These are phyloP conservation scores for Lineolata rhizophorae DNA, from an alignment of 495 filamentous ascomycete genomes.

Conservation along the genomic window DNA sequence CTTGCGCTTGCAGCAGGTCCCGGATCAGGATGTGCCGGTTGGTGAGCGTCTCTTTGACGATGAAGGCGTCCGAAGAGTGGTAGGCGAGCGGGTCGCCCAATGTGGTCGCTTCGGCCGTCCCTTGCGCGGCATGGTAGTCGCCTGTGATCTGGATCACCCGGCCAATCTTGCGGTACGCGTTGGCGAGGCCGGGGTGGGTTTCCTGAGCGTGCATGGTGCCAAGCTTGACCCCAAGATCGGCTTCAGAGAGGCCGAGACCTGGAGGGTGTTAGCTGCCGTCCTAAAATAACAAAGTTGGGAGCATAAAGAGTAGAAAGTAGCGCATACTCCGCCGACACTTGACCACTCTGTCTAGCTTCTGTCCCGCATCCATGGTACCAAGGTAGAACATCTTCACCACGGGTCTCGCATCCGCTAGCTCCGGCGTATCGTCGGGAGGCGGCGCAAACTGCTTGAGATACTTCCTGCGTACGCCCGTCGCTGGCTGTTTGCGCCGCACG, in stretches of 20 bases:
- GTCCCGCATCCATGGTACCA: slow-evolving; percentile 79
- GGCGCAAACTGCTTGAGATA: slow-evolving; percentile 97
- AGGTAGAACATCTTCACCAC: slow-evolving; percentile 92
- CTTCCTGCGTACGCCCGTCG: slow-evolving; percentile 83
- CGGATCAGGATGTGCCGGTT: slow-evolving; percentile 97
- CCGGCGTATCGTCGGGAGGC: slow-evolving; percentile 90
- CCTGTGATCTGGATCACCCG: slow-evolving; percentile 80
- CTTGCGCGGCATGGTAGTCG: slow-evolving; percentile 93
- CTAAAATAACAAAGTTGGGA: neutral
- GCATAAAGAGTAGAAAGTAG: neutral
- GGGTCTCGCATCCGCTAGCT: slow-evolving; percentile 72
- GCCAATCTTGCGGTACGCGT: slow-evolving; percentile 87
- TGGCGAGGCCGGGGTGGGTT: slow-evolving; percentile 63
- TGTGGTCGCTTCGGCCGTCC: slow-evolving; percentile 87
- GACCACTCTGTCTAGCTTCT: slow-evolving; percentile 87
- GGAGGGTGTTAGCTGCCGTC: slow-evolving; percentile 3
- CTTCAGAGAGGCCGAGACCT: slow-evolving; percentile 84
- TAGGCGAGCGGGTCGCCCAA: slow-evolving; percentile 86
- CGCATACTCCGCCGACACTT: slow-evolving; percentile 68
- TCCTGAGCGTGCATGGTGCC: slow-evolving; percentile 72
- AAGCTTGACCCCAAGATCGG: slow-evolving; percentile 80
- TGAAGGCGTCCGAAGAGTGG: slow-evolving; percentile 88
- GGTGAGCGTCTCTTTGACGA: slow-evolving; percentile 96
- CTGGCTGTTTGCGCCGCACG: slow-evolving; percentile 86
- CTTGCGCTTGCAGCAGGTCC: slow-evolving; percentile 74